Base-by-base conservation (phyloP, 78 protist genomes). In the Tieghemostelium lacteum region DNA sequence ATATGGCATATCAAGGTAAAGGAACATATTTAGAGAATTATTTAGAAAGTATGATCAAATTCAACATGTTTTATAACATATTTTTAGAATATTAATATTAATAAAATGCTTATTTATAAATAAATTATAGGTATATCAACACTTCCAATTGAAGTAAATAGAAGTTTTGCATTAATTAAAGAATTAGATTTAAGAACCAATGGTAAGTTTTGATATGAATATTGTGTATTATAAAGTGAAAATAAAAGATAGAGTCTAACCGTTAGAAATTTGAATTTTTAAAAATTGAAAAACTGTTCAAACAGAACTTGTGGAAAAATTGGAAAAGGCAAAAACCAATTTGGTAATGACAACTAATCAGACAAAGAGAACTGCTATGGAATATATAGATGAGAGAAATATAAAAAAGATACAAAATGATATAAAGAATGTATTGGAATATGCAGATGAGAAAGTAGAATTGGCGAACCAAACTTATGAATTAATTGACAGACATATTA, bases 1-100 rank as follows among this genome's bases (percentile, higher is more conserved):
- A n/a, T n/a, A n/a, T n/a, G n/a, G n/a, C n/a, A n/a, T 75, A 75
- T 60, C 85, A 86, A 52, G 86, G 86, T 58, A 61, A 76, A 70
- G 93, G 93, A 65, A 87, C 93, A 33, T 87, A 87, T 76, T 50
- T 87, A 45, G 93, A 87, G 33, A 87, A 74, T 66, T 87, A 87
- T 54, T 74, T 87, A n/a, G 93, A 87, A 33, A 69, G 93, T 87
- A 54, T 1, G 70, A 26, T 34, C 8, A 12, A 7, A 24, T 26
- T 7, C 39, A 33, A 24, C 24, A 39, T 14, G 2, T 7, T 26
- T 22, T n/a, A n/a, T n/a, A n/a, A n/a, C n/a, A n/a, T n/a, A 45
- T 29, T 1, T 19, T n/a, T 29, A 33, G 22, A n/a, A 16, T 33
- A 39, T 61, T 7, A 69, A 26, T 49, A 49, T 29, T 42, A 10